Evolutionary conservation across 2,329 filamentous ascomycete genomes (phyloP), one percentile per base, ranked within the genome.

Genomic region (Domatiomyces catenatus): DNA sequence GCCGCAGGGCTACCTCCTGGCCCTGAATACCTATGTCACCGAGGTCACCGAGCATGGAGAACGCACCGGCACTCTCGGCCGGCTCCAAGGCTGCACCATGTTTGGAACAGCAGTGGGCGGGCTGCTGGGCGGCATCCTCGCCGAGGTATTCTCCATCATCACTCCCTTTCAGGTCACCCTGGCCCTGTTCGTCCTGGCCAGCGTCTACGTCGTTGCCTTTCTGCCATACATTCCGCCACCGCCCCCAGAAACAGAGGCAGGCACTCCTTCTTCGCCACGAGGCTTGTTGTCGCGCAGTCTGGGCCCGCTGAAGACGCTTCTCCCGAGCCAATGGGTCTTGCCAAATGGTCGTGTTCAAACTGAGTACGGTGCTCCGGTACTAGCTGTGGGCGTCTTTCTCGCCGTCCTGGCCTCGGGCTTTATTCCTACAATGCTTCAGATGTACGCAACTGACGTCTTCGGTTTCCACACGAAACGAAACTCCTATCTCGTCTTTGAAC

Each of bases 341-440:
- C 58, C 59, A 0, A 69, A 72, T 47, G 81, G 81, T 1, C 67
- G 65, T 1, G 58, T 73, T 4, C 67, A 65, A 47, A 76, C 66
- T 17, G 77, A 84, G 54, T 77, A 77, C 20, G 81, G 82, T 1
- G 72, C 83, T 0, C 64, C 82, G 2, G 74, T 84, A 1, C 72
- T 86, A 2, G 81, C 79, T 18, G 65, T 71, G 0, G 82, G 82
- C 1, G 79, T 83, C 1, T 86, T 84, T 52, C 64, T 83, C 0
- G 81, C 77, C 0, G 80, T 85, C 60, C 70, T 84, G 1, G 81
- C 82, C 0, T 84, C 82, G 0, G 56, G 79, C 1, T 86, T 83
- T 50, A 80, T 81, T 0, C 77, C 79, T 0, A 69, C 77, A 0
- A 66, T 86, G 8, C 63, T 79, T 28, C 76, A 79, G 54, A 72